These are phyloP conservation scores for Pythium insidiosum DNA, from an alignment of 352 stramenopile genomes.

Conservation along the genomic window DNA sequence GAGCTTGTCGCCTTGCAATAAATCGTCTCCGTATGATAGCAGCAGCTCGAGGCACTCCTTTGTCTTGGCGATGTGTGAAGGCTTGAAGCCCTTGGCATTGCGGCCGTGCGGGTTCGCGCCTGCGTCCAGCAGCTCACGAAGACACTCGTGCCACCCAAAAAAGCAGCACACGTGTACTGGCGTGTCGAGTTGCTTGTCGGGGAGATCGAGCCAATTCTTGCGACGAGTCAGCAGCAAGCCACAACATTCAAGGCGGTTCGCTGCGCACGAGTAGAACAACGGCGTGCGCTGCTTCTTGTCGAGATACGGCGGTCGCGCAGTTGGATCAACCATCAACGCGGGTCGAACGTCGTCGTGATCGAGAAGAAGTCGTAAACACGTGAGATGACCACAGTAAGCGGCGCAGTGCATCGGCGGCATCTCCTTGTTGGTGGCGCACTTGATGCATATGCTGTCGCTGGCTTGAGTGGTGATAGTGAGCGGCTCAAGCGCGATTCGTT, in stretches of 20 bases:
- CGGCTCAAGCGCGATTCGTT: not conserved
- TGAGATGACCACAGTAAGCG: constrained; percentile 38
- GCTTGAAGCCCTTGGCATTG: constrained; percentile 64
- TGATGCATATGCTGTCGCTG: too few relatives aligned
- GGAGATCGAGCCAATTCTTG: constrained; percentile 39
- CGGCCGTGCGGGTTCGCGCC: constrained; percentile 50
- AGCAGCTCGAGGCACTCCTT: constrained; percentile 42
- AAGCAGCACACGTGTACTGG: constrained; percentile 69
- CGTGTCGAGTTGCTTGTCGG: constrained; percentile 51
- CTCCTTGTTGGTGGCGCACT: constrained; percentile 34
- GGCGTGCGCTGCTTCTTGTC: constrained; percentile 61
- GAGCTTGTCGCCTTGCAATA: constrained; percentile 60
- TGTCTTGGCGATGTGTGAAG: constrained; percentile 51
- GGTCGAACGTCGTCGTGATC: too few relatives aligned
- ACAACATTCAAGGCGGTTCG: constrained; percentile 37
- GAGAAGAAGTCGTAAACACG: constrained; percentile 27
- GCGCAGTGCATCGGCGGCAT: constrained; percentile 50
- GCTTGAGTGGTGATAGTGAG: too few relatives aligned
- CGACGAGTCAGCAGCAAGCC: constrained; percentile 24
- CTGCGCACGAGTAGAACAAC: constrained; percentile 62
- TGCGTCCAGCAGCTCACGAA: constrained; percentile 34
- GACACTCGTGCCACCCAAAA: constrained; percentile 46
- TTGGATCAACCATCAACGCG: too few relatives aligned
- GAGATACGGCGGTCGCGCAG: constrained; percentile 11
- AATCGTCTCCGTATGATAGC: constrained; percentile 43